Evolutionary conservation across 176 grass and related monocot genomes (phyloP).

Genomic region (Rhynchospora pubera): DNA sequence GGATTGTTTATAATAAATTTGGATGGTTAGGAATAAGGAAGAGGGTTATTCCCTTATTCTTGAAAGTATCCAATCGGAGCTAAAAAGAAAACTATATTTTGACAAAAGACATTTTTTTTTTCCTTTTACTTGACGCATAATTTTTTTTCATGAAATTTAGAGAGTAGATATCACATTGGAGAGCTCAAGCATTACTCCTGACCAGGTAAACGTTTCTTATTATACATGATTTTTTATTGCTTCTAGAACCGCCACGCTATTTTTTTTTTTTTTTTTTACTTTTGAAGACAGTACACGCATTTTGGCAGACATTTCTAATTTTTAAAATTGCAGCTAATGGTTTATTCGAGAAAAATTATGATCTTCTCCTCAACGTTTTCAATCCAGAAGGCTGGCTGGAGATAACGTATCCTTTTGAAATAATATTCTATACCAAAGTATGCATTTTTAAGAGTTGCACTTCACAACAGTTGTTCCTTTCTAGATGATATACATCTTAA

Average conservation of each 20-base stretch:
- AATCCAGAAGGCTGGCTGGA: conserved; percentile 94
- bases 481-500: background rate
- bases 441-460: background rate
- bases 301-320: background rate
- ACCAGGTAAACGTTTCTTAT: conserved; percentile 44
- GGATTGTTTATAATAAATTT: no score
- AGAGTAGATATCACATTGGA: conserved; percentile 86
- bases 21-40: no score
- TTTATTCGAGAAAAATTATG: conserved; percentile 81
- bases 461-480: background rate
- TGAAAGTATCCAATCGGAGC: no score
- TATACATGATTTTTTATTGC: background rate
- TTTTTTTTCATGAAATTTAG: conserved; percentile 30
- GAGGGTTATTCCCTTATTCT: no score
- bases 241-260: no score
- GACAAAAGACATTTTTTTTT: background rate
- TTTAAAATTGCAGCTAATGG: conserved; percentile 49
- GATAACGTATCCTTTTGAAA: conserved; percentile 86
- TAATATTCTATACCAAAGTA: background rate
- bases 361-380: conserved; percentile 77
- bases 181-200: conserved; percentile 66
- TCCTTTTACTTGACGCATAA: background rate
- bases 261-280: no score
- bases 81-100: background rate
- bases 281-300: background rate